Evolutionary conservation across 352 stramenopile genomes (phyloP).

Genomic region (Phytophthora uliginosa): DNA sequence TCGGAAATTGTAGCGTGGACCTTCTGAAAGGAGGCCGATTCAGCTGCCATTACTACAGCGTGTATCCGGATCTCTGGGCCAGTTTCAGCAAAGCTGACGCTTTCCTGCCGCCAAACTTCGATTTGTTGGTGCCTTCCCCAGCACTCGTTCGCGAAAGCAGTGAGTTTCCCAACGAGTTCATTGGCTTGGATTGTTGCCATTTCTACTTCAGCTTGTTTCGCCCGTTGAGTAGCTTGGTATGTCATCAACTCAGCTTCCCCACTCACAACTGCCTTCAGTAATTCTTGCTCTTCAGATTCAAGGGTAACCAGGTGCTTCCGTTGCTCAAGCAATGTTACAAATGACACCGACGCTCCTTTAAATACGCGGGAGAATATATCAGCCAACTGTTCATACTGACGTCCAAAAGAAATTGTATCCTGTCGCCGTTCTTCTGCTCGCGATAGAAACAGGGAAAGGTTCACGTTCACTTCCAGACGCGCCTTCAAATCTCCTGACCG

Average conservation of each 20-base stretch:
- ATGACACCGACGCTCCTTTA: slow-evolving; percentile 23
- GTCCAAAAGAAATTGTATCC: slow-evolving; percentile 62
- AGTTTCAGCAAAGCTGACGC: slow-evolving; percentile 31
- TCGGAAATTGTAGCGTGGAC: slow-evolving; percentile 25
- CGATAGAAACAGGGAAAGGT: slow-evolving; percentile 88
- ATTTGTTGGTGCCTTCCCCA: slow-evolving; percentile 63
- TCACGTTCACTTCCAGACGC: slow-evolving; percentile 86
- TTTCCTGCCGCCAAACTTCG: slow-evolving; percentile 45
- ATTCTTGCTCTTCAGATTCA: slow-evolving; percentile 35
- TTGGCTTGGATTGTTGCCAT: slow-evolving; percentile 7
- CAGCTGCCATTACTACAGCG: slow-evolving; percentile 18
- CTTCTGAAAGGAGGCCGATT: slow-evolving; percentile 37
- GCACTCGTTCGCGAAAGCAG: slow-evolving; percentile 57
- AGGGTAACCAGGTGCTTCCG: slow-evolving; percentile 31
- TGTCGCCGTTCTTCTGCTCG: slow-evolving; percentile 80
- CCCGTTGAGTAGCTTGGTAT: slow-evolving; percentile 14
- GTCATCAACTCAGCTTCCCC: slow-evolving; percentile 16
- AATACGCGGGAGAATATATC: slow-evolving; percentile 30
- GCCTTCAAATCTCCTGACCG: slow-evolving; percentile 63
- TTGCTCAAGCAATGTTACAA: slow-evolving; percentile 29
- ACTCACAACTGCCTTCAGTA: slow-evolving; percentile 23
- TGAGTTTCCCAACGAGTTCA: slow-evolving; percentile 30
- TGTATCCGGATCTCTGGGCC: slow-evolving; percentile 15
- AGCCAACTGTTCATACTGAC: slow-evolving; percentile 40
- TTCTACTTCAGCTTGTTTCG: slow-evolving; percentile 15